Base-by-base conservation (phyloP, 768 basidiomycete species). In the Naematelia aurantialba region DNA sequence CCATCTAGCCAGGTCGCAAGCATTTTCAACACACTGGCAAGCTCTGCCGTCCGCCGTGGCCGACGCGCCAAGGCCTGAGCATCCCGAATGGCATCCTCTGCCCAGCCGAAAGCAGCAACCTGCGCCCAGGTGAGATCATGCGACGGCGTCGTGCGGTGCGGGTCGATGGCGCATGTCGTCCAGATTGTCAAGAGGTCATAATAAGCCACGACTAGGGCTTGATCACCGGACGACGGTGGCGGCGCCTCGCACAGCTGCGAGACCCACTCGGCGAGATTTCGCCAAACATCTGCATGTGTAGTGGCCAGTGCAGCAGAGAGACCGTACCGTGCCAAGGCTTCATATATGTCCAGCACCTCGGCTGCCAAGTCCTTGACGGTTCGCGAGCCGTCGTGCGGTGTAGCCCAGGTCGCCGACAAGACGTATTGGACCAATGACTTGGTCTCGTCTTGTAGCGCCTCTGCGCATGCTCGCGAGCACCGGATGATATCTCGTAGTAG, bases 61-160 rank as follows among this genome's bases (percentile, higher is more conserved):
- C 17, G 34, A 39, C 17, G 8, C 17, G 34, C 34, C 17, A 39
- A 17, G 17, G 34, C 34, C 34, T 39, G 34, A 39, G 34, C 34
- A 39, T 39, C 34, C 8, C 34, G 34, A 8, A 68, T 2, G 1
- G 69, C 77, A 27, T 87, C 85, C 0, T 81, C 80, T 17, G 79
- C 81, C 89, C 91, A 94, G 0, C 81, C 84, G 85, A 87, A 89
- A 2, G 83, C 85, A n/a, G 80, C 77, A 10, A 94, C 80, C 68
- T 91, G 89, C 56, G 86, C 89, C 93, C 94, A 98, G 8, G 88
- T 77, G 50, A 97, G 85, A 54, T 89, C 90, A 75, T 98, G 94
- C 5, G 81, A 81, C 0, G 91, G 91, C 2, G 85, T 87, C 5
- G 91, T 93, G 55, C 82, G 81, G 71, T 98, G 94, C 4, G 94